Evolutionary conservation across 306 rosid species (phyloP), one percentile per base, ranked within the genome.

Genomic region (Cotoneaster glaucophyllus): DNA sequence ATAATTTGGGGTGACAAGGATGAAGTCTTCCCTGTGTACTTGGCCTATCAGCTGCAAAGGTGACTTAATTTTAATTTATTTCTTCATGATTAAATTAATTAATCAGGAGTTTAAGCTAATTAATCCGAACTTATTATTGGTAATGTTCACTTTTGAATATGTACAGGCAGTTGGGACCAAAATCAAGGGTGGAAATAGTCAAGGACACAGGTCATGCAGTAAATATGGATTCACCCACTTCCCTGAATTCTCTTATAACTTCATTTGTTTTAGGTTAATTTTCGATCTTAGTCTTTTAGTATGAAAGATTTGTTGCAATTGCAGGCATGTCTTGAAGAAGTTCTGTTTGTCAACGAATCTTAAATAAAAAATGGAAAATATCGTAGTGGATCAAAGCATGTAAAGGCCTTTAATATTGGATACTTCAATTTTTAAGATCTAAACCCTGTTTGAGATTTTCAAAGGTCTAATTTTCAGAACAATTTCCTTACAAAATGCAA

Each of bases 1-100:
- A 61, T 86, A 53, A 45, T 82, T 41, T 82, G 88, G 86, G 90
- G 90, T 45, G 84, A 86, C 77, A 77, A 79, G 61, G 90, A 86
- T 56, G 31, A 26, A 8, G 56, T 84, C 13, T 84, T 81, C 61
- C 87, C 84, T 31, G 31, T 86, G 56, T 25, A 6, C 59, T 69
- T 61, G 52, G 83, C 78, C 44, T 78, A 84, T 77, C 76, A 82
- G 41, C 37, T 87, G 82, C 73, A 82, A 11, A 87, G 86, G 86
- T 84, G 62, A 15, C 41, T 56, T 32, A n/a, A 1, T n/a, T 24
- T 24, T 22, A 4, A 26, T 61, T 62, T 26, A 26, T 62, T 26
- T 62, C 37, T 3, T 5, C 32, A 32, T 54, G 65, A 72, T 72
- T 41, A 26, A 58, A 26, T 37, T 14, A 53, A 53, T 54, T 31